Conservation (phyloP, 495 filamentous ascomycete species). For the Penicillium malachiteum region DNA sequence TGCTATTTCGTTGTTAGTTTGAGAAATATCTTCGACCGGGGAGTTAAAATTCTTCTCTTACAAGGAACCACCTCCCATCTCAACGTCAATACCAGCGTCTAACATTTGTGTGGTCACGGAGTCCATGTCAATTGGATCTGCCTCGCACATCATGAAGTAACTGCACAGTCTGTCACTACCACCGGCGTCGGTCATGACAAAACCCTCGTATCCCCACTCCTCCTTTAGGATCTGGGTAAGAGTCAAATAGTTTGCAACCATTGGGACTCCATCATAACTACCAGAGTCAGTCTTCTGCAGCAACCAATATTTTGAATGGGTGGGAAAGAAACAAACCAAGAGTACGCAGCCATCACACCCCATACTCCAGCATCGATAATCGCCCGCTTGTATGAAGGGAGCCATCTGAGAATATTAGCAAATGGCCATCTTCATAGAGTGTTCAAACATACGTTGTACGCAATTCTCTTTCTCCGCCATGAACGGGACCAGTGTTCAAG, state of each 20-base stretch:
- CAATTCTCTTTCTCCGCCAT: constrained; percentile 66
- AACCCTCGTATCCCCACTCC: constrained; percentile 71
- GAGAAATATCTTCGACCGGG: background rate
- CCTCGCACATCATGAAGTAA: constrained; percentile 59
- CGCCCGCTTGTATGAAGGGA: constrained; percentile 63
- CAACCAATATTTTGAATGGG: background rate
- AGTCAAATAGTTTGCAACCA: constrained; percentile 58
- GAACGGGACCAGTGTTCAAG: constrained; percentile 65
- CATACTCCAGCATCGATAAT: constrained; percentile 68
- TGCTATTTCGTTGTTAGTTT: constrained; percentile 31
- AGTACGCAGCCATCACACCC: constrained; percentile 67
- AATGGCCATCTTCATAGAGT: background rate
- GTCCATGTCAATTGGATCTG: constrained; percentile 57
- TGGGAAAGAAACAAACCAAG: constrained; percentile 42
- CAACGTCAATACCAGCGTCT: constrained; percentile 68
- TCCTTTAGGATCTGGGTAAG: constrained; percentile 64
- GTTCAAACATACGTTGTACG: constrained; percentile 51
- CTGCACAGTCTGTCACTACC: constrained; percentile 64
- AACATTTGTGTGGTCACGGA: constrained; percentile 56
- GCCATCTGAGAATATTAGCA: constrained; percentile 37
- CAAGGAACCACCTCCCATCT: constrained; percentile 73
- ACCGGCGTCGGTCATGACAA: constrained; percentile 59
- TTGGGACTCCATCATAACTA: constrained; percentile 62
- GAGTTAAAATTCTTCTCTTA: constrained; percentile 11
- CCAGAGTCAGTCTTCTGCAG: background rate